Conservation (phyloP, 1,284 basidiomycete species). For the Ustilago vetiveriae region DNA sequence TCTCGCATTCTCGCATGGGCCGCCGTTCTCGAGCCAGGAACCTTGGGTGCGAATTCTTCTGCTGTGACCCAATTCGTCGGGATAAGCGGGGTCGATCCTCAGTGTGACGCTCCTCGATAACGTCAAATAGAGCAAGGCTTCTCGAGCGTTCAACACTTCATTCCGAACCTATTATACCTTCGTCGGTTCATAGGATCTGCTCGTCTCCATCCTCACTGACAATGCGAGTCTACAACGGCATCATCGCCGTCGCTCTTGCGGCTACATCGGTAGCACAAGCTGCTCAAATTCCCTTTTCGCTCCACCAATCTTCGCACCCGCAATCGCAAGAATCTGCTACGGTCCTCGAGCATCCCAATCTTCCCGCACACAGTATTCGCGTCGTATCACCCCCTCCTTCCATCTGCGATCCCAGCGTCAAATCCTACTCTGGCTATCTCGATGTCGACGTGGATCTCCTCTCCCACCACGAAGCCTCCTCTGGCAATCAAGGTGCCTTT, state of each 20-base stretch:
- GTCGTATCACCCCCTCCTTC: conserved; percentile 46
- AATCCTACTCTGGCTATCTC: conserved; percentile 64
- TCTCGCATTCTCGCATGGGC: conserved; percentile 1
- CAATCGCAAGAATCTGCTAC: conserved; percentile 1
- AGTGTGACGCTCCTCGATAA: neutral
- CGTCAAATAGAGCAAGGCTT: too few species aligned
- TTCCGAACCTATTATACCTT: neutral
- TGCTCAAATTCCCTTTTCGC: conserved; percentile 42
- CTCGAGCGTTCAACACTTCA: too few species aligned
- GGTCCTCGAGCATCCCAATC: conserved; percentile 49
- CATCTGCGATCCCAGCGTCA: conserved; percentile 54
- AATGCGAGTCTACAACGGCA: conserved; percentile 14
- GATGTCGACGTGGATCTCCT: conserved; percentile 64
- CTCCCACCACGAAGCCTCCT: conserved; percentile 42
- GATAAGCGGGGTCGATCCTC: conserved; percentile 16
- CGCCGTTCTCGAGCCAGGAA: neutral
- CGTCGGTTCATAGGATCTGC: neutral
- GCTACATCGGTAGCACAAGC: conserved; percentile 15
- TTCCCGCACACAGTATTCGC: conserved; percentile 64
- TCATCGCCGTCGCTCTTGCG: conserved; percentile 4
- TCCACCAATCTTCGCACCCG: neutral
- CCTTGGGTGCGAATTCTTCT: neutral
- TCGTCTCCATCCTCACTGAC: neutral
- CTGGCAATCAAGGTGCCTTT: neutral
- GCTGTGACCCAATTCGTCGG: conserved; percentile 1